Conservation (phyloP, 768 basidiomycete genomes). For the Pisolithus marmoratus region DNA sequence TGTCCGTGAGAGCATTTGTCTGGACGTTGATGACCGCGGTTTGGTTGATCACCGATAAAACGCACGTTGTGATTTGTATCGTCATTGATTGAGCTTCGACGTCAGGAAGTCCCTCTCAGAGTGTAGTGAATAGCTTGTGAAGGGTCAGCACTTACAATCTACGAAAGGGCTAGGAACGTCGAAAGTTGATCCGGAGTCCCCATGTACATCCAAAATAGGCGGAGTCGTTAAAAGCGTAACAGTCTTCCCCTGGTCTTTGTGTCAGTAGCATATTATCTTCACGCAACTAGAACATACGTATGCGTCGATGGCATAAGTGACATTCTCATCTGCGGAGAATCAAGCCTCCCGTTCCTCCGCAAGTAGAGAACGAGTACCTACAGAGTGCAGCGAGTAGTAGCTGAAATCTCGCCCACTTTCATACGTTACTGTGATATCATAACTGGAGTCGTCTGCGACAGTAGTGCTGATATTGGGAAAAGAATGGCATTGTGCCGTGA, state of each 20-base stretch:
- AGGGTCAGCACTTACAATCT: neutral
- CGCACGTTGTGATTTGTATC: neutral
- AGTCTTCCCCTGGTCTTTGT: too few species aligned
- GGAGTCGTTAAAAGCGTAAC: too few species aligned
- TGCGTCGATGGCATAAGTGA: too few species aligned
- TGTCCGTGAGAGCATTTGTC: neutral
- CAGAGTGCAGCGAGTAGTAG: slow-evolving; percentile 1
- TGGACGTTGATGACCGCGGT: neutral
- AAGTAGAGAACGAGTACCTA: too few species aligned
- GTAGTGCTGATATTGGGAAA: neutral
- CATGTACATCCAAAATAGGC: too few species aligned
- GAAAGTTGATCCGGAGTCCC: too few species aligned
- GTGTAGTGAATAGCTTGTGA: too few species aligned
- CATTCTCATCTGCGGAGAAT: too few species aligned
- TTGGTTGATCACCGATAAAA: neutral
- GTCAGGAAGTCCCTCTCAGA: neutral
- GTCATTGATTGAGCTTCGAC: neutral
- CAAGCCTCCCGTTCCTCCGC: too few species aligned
- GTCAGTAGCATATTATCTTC: too few species aligned
- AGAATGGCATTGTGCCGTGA: slow-evolving; percentile 1
- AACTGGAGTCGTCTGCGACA: neutral
- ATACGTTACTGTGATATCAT: slow-evolving; percentile 2
- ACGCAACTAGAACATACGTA: too few species aligned
- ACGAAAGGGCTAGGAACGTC: too few species aligned
- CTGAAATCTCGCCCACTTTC: neutral